Base-by-base conservation (phyloP, 176 grass and related monocot species). In the Themeda triandra region DNA sequence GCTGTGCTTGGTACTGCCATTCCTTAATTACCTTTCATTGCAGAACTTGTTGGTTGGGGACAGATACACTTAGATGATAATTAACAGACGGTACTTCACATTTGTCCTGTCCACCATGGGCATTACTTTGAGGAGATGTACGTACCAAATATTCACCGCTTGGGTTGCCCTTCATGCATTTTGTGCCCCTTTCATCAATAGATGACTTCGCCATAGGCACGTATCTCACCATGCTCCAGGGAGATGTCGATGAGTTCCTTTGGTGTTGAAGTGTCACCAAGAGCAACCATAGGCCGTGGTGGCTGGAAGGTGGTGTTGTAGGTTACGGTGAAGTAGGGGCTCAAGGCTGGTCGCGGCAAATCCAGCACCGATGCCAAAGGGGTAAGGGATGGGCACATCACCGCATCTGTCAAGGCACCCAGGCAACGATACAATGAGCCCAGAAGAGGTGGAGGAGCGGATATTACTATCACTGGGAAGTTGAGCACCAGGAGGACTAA, bases 371-470 rank as follows among this genome's bases (percentile, higher is more conserved):
- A 88, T 72, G 31, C 86, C 80, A 6, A 88, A 88, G 1, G 86
- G 86, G 56, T 88, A 88, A 29, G 86, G 86, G 41, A 79, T 83
- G 42, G 74, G 13, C 5, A 88, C 74, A 0, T 83, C 13, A 0
- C 86, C 86, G 0, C 86, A 88, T 37, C 5, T 6, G 36, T 37
- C 36, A 6, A 5, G 36, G 36, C 36, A 37, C 36, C 36, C 36
- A 37, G 36, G 36, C 36, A 37, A 37, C 36, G 36, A 37, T 37
- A 37, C 36, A 6, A 5, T 37, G 5, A 37, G 36, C 36, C 36
- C 36, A 37, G 36, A 37, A 6, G 36, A 37, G 36, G 5, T 37
- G 36, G n/a, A n/a, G n/a, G n/a, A n/a, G 36, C 36, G 2, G 36
- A 37, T 3, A 37, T 37, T 37, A 37, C 36, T 37, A 5, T 37